Evolutionary conservation across 805 yeast species (phyloP), one percentile per base, ranked within the genome.

Genomic region (Wickerhamomyces hampshirensis): DNA sequence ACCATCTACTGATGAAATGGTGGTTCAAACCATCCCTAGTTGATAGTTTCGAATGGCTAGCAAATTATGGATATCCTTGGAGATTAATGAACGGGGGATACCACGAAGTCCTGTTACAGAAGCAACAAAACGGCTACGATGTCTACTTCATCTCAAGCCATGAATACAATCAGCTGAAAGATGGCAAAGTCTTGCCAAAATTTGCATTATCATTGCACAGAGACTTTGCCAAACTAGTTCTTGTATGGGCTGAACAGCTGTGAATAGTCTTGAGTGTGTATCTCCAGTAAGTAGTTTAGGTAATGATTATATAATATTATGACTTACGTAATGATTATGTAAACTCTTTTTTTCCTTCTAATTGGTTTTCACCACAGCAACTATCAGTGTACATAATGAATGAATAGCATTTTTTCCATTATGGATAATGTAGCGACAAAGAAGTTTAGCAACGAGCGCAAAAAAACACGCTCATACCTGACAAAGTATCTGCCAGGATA

Each of bases 1-100:
- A n/a, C n/a, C n/a, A n/a, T n/a, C n/a, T n/a, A n/a, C 8, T 16
- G 34, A 17, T 31, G 34, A 6, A 34, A 33, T 10, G 37, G 36
- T 10, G 13, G 37, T 5, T 17, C 37, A 4, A 31, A 17, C 24
- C 24, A 7, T 21, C 24, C 11, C 13, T 48, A 31, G 47, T 44
- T 5, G 14, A 26, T 2, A 34, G 23, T 15, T 51, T 47, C 28
- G 50, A 48, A 17, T 42, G 34, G 32, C 6, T 51, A 4, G 42
- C 53, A 0, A 5, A 32, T 1, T 51, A 47, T 21, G 56, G 56
- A 10, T 50, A 46, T 30, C 56, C 56, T 5, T 51, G 55, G 55
- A 46, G 53, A 40, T 7, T 51, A 33, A 48, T 51, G 55, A 48
- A 42, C 31, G 56, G 56, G 21, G 56, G 56, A 0, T 32, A 26